These are phyloP conservation scores for Cylindrodendrum hubeiense DNA, from an alignment of 2,329 filamentous ascomycete genomes.

Conservation along the genomic window DNA sequence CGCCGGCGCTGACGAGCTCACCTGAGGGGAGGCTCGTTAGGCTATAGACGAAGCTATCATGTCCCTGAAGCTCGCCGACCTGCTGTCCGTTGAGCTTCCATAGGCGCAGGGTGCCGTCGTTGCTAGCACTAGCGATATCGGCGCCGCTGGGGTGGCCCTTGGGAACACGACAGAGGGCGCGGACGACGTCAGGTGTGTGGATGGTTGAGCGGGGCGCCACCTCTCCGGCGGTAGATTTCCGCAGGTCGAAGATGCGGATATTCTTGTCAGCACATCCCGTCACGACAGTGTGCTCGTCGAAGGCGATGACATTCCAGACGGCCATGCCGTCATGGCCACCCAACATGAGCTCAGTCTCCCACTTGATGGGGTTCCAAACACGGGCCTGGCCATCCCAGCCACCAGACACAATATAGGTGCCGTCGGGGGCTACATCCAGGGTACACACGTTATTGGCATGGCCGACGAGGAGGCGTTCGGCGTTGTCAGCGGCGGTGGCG, in stretches of 20 bases:
- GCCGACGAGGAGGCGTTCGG: slow-evolving; percentile 87
- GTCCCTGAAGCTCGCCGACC: slow-evolving; percentile 83
- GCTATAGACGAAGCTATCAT: slow-evolving; percentile 96
- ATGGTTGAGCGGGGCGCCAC: slow-evolving; percentile 66
- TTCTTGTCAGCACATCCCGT: slow-evolving; percentile 94
- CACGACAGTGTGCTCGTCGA: slow-evolving; percentile 83
- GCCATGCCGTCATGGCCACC: slow-evolving; percentile 79
- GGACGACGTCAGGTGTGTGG: slow-evolving; percentile 83
- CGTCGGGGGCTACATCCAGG: slow-evolving; percentile 80
- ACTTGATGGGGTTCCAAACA: slow-evolving; percentile 87
- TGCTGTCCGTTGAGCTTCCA: slow-evolving; percentile 87
- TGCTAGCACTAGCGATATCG: slow-evolving; percentile 94
- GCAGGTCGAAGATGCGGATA: slow-evolving; percentile 85
- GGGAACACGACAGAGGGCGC: slow-evolving; percentile 88
- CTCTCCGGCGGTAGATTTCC: slow-evolving; percentile 68
- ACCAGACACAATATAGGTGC: slow-evolving; percentile 85
- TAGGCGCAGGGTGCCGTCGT: slow-evolving; percentile 88
- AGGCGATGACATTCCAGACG: slow-evolving; percentile 92
- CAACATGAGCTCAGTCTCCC: slow-evolving; percentile 81
- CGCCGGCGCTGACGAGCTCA: slow-evolving; percentile 90
- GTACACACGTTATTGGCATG: slow-evolving; percentile 91
- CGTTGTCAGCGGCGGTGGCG: slow-evolving; percentile 77
- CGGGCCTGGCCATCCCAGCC: slow-evolving; percentile 93
- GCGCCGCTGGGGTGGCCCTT: slow-evolving; percentile 82
- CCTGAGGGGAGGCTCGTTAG: slow-evolving; percentile 82